phyloP scores from a whole-genome alignment of 2,329 filamentous ascomycete genomes.

The Alternaria ventricosa region DNA sequence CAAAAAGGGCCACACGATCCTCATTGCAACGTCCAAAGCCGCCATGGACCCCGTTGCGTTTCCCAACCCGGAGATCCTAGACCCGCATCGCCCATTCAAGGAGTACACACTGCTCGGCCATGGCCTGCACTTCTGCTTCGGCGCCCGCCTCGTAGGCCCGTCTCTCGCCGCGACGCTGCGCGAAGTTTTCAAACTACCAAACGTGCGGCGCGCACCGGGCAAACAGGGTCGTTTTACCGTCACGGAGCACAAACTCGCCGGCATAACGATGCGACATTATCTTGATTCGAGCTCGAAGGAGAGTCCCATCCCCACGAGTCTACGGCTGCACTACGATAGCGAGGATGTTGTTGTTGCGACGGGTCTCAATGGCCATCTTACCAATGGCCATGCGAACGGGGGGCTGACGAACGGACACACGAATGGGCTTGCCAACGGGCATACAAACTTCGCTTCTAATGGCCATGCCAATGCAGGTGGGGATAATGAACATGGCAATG shows the following conservation, averaged over 20 bases:
- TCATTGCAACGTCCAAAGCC: conserved; percentile 51
- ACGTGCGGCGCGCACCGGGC: conserved; percentile 40
- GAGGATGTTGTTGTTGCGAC: conserved; percentile 20
- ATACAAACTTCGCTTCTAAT: conserved; percentile 8
- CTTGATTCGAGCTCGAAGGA: conserved; percentile 58
- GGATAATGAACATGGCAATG: conserved; percentile 17
- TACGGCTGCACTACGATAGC: conserved; percentile 33
- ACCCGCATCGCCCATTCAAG: conserved; percentile 48
- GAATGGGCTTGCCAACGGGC: conserved; percentile 3
- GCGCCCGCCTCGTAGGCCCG: conserved; percentile 36
- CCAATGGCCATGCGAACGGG: conserved; percentile 5
- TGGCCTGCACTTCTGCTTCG: conserved; percentile 45
- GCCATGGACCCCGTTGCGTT: conserved; percentile 43
- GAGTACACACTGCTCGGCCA: conserved; percentile 43
- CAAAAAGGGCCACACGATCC: conserved; percentile 48
- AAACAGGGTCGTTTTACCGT: conserved; percentile 48
- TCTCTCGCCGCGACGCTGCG: conserved; percentile 40
- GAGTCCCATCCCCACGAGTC: conserved; percentile 46
- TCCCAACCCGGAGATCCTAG: conserved; percentile 39
- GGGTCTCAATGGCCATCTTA: background rate
- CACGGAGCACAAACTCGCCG: conserved; percentile 56
- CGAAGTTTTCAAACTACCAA: conserved; percentile 44
- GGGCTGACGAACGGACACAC: conserved; percentile 2
- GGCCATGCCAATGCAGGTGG: conserved; percentile 21
- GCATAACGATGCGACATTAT: conserved; percentile 57